phyloP scores from a whole-genome alignment of 768 basidiomycete species.

The Agaricus bisporus region DNA sequence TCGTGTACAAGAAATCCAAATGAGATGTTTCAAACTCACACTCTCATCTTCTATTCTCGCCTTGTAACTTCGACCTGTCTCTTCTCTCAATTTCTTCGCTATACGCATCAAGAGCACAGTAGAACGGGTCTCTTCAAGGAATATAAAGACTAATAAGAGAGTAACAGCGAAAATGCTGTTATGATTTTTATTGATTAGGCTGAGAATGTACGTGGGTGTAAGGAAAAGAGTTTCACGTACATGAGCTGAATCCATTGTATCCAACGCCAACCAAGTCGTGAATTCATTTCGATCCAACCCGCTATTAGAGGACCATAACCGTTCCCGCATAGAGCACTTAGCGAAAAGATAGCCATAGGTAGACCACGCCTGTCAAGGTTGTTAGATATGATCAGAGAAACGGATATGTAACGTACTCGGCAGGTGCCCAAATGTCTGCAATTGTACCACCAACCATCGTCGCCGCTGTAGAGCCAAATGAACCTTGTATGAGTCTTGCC shows the following conservation, averaged over 20 bases:
- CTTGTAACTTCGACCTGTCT: conserved; percentile 58
- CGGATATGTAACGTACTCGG: conserved; percentile 37
- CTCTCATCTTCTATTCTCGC: conserved; percentile 48
- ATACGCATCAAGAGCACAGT: conserved; percentile 63
- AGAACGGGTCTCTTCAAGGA: conserved; percentile 65
- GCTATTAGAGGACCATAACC: conserved; percentile 22
- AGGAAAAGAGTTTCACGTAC: conserved; percentile 11
- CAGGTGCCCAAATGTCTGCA: conserved; percentile 63
- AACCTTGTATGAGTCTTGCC: conserved; percentile 59
- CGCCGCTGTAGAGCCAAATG: conserved; percentile 62
- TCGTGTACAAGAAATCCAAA: conserved; percentile 65
- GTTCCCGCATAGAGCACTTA: conserved; percentile 31
- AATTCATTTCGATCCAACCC: conserved; percentile 24
- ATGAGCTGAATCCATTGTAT: conserved; percentile 26
- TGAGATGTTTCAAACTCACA: conserved; percentile 44
- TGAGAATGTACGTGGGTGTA: neutral
- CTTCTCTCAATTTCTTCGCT: conserved; percentile 58
- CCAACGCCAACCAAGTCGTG: conserved; percentile 23
- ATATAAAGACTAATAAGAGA: conserved; percentile 41
- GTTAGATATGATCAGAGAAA: neutral
- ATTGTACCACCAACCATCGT: conserved; percentile 73
- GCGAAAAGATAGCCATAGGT: conserved; percentile 72
- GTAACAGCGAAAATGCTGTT: conserved; percentile 46
- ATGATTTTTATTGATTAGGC: neutral
- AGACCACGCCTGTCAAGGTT: conserved; percentile 50